These are phyloP conservation scores for Grosmannia serpens DNA, from an alignment of 2,329 filamentous ascomycete genomes.

Conservation along the genomic window DNA sequence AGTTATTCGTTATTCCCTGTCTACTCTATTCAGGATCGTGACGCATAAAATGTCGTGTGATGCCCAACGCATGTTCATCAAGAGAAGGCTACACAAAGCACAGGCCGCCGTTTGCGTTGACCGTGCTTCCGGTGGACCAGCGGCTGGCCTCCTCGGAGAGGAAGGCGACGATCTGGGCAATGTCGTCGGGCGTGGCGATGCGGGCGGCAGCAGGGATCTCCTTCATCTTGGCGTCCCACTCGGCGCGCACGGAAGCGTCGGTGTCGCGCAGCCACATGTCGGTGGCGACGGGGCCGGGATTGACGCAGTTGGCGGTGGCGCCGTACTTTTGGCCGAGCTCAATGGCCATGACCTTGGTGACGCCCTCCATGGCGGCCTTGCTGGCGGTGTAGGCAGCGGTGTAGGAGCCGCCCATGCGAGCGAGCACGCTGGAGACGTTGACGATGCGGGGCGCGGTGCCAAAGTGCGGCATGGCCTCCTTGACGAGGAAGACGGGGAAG, in stretches of 20 bases:
- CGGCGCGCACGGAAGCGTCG: slow-evolving; percentile 33
- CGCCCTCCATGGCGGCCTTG: slow-evolving; percentile 41
- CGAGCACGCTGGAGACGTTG: slow-evolving; percentile 45
- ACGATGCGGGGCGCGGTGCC: slow-evolving; percentile 36
- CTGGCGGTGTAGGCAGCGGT: slow-evolving; percentile 1
- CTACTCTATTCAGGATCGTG: background rate
- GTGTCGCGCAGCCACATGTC: slow-evolving; percentile 29
- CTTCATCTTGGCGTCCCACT: slow-evolving; percentile 36
- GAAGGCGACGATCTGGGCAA: slow-evolving; percentile 44
- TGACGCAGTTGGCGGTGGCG: slow-evolving; percentile 49
- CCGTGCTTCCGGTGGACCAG: slow-evolving; percentile 43
- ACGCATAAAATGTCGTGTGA: background rate
- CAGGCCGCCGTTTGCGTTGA: slow-evolving; percentile 40
- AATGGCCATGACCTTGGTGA: slow-evolving; percentile 45
- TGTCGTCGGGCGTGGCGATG: slow-evolving; percentile 38
- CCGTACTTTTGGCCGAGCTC: slow-evolving; percentile 40
- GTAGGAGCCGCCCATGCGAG: slow-evolving; percentile 17
- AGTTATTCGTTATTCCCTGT: background rate
- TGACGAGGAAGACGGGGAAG: slow-evolving; percentile 39
- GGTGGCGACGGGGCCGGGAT: slow-evolving; percentile 45
- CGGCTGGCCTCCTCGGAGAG: slow-evolving; percentile 35
- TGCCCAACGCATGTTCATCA: background rate
- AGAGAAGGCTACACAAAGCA: background rate
- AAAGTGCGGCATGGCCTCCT: slow-evolving; percentile 40
- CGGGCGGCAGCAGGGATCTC: slow-evolving; percentile 41